Evolutionary conservation across 768 basidiomycete species (phyloP), one percentile per base, ranked within the genome.

Genomic region (Pleurotus eryngii): DNA sequence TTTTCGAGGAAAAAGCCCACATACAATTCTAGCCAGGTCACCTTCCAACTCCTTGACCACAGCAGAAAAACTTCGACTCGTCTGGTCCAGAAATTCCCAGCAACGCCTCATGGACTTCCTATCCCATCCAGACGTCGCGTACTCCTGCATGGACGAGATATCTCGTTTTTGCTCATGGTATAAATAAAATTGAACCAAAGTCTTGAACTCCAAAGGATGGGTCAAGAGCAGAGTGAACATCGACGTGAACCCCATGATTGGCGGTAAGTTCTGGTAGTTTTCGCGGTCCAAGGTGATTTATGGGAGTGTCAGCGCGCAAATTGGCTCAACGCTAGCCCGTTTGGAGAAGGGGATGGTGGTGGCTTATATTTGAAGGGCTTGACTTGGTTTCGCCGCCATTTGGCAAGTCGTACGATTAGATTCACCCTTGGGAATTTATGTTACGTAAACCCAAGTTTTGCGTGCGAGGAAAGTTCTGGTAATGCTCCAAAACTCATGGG

Each of bases 11-110:
- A 20, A 20, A 20, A 20, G 20, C 20, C 20, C 20, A 84, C 93
- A 73, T 68, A 97, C 95, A 42, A 88, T 90, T 60, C 96, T 77
- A 3, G 95, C 95, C 60, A 99, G 74, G 68, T 98, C 96, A 0
- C 95, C 96, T 27, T 99, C 95, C 3, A 98, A 76, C 72, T 97
- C 92, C 72, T 96, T 98, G 66, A 98, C 93, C 60, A 99, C 96
- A 0, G 89, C 85, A 0, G 93, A 80, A 64, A 97, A 99, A 73
- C 88, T 92, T 63, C 96, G 74, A 63, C 92, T 93, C 3, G 95
- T 95, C 72, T 78, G 56, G 78, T 98, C 95, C 55, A 98, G 76
- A 64, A 94, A 87, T 5, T 82, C 76, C 95, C 95, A 98, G 67
- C 95, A 98, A 43, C 84, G 78, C 56, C 85, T 82, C 96, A 99